phyloP scores from a whole-genome alignment of 2,329 filamentous ascomycete species.

The Sporothrix mexicana region DNA sequence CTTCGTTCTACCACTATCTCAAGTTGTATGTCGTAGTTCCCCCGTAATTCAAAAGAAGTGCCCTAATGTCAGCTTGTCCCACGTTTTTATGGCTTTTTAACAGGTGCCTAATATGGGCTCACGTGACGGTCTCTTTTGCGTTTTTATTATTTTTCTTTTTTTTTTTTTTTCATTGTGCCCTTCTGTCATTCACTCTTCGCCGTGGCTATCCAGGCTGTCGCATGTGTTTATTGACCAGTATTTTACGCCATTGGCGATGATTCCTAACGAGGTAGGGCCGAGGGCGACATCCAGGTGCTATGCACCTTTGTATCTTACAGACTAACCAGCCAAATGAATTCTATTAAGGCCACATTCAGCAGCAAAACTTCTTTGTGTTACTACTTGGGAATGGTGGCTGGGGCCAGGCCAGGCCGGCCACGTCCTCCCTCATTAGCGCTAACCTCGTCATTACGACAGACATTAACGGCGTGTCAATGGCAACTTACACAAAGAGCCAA shows the following conservation, averaged over 20 bases:
- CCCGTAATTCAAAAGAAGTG: not conserved
- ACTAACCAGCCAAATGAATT: not conserved
- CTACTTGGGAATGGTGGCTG: not conserved
- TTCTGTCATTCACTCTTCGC: not conserved
- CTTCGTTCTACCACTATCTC: not conserved
- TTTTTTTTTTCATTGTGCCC: not conserved
- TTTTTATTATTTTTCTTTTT: too few species aligned
- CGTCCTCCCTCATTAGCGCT: too few species aligned
- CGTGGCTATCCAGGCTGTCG: not conserved
- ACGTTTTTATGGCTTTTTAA: slow-evolving; percentile 2
- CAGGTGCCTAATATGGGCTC: slow-evolving; percentile 1
- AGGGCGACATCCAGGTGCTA: not conserved
- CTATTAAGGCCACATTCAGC: too few species aligned
- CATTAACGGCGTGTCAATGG: not conserved
- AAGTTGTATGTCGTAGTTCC: too few species aligned
- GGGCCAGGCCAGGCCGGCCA: slow-evolving; percentile 22
- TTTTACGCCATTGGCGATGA: not conserved
- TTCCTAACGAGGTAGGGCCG: not conserved
- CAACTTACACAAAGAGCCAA: not conserved
- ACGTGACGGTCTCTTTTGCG: not conserved
- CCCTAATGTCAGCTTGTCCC: slow-evolving; percentile 1
- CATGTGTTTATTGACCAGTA: not conserved
- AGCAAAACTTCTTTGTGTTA: too few species aligned
- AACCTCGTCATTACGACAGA: not conserved
- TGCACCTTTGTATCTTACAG: not conserved